These are phyloP conservation scores for Theileria equi DNA, from an alignment of 169 alveolate genomes.

Conservation along the genomic window DNA sequence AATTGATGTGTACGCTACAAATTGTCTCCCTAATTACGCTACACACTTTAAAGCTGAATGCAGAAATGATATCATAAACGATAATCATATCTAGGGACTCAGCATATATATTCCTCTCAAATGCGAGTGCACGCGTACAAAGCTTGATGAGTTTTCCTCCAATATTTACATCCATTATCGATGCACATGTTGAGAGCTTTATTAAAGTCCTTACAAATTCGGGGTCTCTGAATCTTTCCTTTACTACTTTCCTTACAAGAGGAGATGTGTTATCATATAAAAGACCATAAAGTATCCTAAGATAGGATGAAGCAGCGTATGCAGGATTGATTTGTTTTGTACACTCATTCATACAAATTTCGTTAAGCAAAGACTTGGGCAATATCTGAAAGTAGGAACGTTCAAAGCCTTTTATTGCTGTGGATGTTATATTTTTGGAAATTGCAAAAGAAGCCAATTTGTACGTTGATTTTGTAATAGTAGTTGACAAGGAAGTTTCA, in stretches of 20 bases:
- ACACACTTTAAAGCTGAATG: slow-evolving; percentile 20
- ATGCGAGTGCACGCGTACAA: slow-evolving; percentile 19
- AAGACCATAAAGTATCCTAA: slow-evolving; percentile 39
- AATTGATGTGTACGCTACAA: slow-evolving; percentile 20
- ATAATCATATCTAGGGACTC: slow-evolving; percentile 65
- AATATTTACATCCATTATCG: slow-evolving; percentile 49
- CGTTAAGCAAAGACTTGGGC: slow-evolving; percentile 23
- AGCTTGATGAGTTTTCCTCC: slow-evolving; percentile 38
- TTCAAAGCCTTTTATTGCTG: background rate
- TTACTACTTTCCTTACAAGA: slow-evolving; percentile 37
- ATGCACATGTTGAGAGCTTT: slow-evolving; percentile 26
- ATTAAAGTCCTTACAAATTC: slow-evolving; percentile 53
- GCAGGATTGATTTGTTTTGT: slow-evolving; percentile 38
- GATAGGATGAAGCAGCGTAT: slow-evolving; percentile 30
- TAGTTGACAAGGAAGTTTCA: slow-evolving; percentile 8
- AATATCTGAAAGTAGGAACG: slow-evolving; percentile 19
- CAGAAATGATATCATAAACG: slow-evolving; percentile 50
- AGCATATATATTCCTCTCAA: slow-evolving; percentile 31
- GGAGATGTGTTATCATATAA: slow-evolving; percentile 10
- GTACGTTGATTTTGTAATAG: slow-evolving; percentile 13
- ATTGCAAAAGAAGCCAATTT: slow-evolving; percentile 13
- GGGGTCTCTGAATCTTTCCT: slow-evolving; percentile 37
- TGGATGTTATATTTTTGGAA: too few relatives aligned
- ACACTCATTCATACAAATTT: slow-evolving; percentile 45
- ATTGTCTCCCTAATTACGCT: slow-evolving; percentile 3